phyloP scores from a whole-genome alignment of 306 rosid genomes.

The Chamaecrista fasciculata region DNA sequence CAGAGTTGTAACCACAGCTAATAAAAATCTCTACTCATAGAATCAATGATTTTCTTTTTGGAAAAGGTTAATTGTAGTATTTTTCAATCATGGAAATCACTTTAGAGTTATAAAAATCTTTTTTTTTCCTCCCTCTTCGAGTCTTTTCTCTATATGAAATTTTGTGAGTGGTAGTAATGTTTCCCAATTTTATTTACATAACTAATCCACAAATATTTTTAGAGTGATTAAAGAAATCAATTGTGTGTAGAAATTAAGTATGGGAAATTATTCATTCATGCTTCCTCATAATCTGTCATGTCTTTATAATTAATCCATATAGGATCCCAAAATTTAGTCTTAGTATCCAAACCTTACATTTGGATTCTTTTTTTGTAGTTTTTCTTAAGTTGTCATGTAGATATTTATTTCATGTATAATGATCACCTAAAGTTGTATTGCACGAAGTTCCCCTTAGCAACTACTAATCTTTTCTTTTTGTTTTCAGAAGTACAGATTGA shows the following conservation, averaged over 20 bases:
- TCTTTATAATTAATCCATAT: neutral
- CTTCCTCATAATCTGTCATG: neutral
- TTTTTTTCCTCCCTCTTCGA: neutral
- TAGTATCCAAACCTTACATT: neutral
- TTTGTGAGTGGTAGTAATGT: neutral
- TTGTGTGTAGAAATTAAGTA: neutral
- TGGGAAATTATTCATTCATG: constrained; percentile 13
- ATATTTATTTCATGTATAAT: neutral
- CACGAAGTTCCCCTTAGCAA: neutral
- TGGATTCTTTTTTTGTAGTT: neutral
- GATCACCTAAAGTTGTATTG: neutral
- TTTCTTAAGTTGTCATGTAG: constrained; percentile 3
- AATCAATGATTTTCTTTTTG: neutral
- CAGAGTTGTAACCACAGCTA: neutral
- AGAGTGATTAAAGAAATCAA: neutral
- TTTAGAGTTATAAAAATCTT: neutral
- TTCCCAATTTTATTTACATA: neutral
- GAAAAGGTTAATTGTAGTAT: neutral
- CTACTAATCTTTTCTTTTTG: constrained; percentile 24
- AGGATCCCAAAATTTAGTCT: constrained; percentile 12
- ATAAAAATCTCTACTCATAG: neutral
- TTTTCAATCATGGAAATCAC: neutral
- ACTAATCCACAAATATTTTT: neutral
- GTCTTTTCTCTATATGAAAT: neutral
- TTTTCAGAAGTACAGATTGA: constrained; percentile 81